Conservation (phyloP, 2,329 filamentous ascomycete species). For the Exophiala phaeomuriformis region DNA sequence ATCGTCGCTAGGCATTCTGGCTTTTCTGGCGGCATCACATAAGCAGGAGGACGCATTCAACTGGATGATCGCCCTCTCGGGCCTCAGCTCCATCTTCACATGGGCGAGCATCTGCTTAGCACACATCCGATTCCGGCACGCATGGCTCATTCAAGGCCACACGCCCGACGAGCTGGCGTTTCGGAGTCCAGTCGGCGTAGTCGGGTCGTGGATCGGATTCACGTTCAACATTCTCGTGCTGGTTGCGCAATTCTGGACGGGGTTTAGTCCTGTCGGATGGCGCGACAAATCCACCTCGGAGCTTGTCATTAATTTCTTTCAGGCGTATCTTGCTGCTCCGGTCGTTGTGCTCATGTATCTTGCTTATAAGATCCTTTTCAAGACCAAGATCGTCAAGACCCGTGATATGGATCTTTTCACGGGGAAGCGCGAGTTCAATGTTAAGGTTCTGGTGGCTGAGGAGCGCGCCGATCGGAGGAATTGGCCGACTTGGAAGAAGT, state of each 20-base stretch:
- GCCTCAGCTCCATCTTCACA: slow-evolving; percentile 56
- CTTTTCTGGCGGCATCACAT: slow-evolving; percentile 36
- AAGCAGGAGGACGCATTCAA: slow-evolving; percentile 50
- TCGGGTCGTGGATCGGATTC: slow-evolving; percentile 57
- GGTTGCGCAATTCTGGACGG: slow-evolving; percentile 43
- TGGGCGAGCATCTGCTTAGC: slow-evolving; percentile 60
- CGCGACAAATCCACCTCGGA: slow-evolving; percentile 17
- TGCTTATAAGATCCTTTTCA: slow-evolving; percentile 66
- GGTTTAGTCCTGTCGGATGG: slow-evolving; percentile 27
- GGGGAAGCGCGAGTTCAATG: slow-evolving; percentile 75
- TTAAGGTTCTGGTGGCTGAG: slow-evolving; percentile 69
- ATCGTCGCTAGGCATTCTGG: slow-evolving; percentile 36
- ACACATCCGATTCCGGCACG: slow-evolving; percentile 61
- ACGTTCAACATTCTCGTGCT: slow-evolving; percentile 49
- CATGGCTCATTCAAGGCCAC: slow-evolving; percentile 53
- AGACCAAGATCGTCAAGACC: slow-evolving; percentile 58
- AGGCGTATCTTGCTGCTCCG: slow-evolving; percentile 30
- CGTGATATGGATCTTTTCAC: slow-evolving; percentile 81
- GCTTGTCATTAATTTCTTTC: slow-evolving; percentile 29
- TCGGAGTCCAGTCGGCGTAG: slow-evolving; percentile 51
- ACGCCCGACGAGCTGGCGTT: slow-evolving; percentile 60
- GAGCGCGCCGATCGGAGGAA: slow-evolving; percentile 64
- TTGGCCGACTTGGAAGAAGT: slow-evolving; percentile 71
- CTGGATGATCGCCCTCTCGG: slow-evolving; percentile 59
- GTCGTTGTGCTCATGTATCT: slow-evolving; percentile 50